Evolutionary conservation across 352 stramenopile genomes (phyloP), one percentile per base, ranked within the genome.

Genomic region (Globisporangium sylvaticum): DNA sequence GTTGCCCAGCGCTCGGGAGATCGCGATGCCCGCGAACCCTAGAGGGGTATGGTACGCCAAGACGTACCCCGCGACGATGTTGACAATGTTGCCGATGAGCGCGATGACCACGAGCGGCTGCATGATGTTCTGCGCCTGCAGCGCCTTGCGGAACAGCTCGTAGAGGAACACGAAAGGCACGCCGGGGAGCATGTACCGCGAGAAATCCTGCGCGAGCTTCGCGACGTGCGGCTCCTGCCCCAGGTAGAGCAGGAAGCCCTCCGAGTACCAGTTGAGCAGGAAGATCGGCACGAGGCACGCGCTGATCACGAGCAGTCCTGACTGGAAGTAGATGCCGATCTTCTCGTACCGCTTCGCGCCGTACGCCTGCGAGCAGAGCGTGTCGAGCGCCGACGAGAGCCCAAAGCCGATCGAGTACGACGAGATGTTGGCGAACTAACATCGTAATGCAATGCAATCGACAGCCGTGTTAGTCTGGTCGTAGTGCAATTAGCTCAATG

Each of bases 271-370:
- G 57, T 90, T 91, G 37, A 88, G 24, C 0, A 87, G 27, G 44
- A 83, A 83, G 46, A 90, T 68, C 4, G 83, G 81, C 4, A 80
- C 50, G 37, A 85, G 74, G 18, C 76, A 75, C 8, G 74, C 67
- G 0, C 62, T 52, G 27, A 95, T 69, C 25, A 95, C 77, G 55
- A 90, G 44, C 0, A 90, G 37, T 1, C 83, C 86, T 2, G 78
- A 83, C 62, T 95, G 81, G 58, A 92, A 79, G 71, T 92, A 95
- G 44, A 84, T 73, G 0, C 88, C 89, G 67, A 96, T 92, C 67
- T 89, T 88, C 4, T 75, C 71, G 31, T 73, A 72, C 14, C 79
- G 70, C 31, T 80, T 77, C 0, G 88, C 86, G 25, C 87, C 87
- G 50, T 81, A 86, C 29, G 87, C 84, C 48, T 92, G 78, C 12